Evolutionary conservation across 2,329 filamentous ascomycete species (phyloP), one percentile per base, ranked within the genome.

Genomic region (Rosellinia necatrix): DNA sequence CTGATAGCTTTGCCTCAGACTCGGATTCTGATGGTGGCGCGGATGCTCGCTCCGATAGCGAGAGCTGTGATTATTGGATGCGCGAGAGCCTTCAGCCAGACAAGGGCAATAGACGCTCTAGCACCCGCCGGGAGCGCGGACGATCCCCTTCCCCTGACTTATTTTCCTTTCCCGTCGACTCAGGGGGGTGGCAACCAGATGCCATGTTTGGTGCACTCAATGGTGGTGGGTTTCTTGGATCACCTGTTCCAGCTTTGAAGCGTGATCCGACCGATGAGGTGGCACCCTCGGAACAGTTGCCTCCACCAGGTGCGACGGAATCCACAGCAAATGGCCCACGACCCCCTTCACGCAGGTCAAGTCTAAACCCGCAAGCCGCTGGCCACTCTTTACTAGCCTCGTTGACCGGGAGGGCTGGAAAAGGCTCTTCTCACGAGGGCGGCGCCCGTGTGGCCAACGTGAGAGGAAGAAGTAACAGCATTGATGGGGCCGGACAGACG

Each of bases 21-120:
- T 75, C 72, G 4, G 76, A 78, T 34, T 75, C 72, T 3, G 76
- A 78, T 9, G 77, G 74, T 61, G 69, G 69, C 13, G 70, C 71
- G 1, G 71, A 73, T 30, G 71, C 71, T 3, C 75, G 75, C 32
- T 70, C 72, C 6, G 72, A 72, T 17, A 75, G 77, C 13, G 76
- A 13, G 70, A 81, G 77, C 56, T 74, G 81, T 4, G 83, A 85
- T 50, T 81, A 82, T 21, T 86, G 82, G 82, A 76, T 85, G 70
- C 77, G 76, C 6, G 81, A 83, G 66, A 81, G 80, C 49, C 69
- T 76, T 27, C 79, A 79, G 42, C 75, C 78, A 0, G 66, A 70
- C 3, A 67, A 60, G 10, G 46, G 49, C n/a, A 55, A 64, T 34
- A 25, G 17, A 8, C 41, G 22, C 22, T 22, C 48, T 0, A 51